These are phyloP conservation scores for Filobasidium floriforme DNA, from an alignment of 768 basidiomycete species.

Conservation along the genomic window DNA sequence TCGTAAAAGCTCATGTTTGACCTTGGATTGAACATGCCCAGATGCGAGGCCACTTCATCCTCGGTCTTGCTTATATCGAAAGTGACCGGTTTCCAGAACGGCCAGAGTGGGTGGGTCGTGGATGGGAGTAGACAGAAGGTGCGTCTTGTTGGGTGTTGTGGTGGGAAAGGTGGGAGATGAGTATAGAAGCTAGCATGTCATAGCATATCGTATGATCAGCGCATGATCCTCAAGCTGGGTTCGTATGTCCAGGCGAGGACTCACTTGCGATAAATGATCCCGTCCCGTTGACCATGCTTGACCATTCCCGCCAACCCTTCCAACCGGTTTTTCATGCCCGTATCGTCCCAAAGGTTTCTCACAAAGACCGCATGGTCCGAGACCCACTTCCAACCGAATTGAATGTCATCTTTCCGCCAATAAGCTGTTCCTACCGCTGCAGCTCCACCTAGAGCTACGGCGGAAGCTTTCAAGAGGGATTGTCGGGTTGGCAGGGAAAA, in stretches of 20 bases:
- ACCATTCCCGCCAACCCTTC: constrained; percentile 59
- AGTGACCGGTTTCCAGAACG: constrained; percentile 57
- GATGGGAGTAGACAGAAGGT: constrained; percentile 74
- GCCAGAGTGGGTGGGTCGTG: constrained; percentile 37
- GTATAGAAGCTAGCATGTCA: constrained; percentile 63
- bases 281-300: constrained; percentile 46
- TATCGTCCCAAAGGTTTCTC: constrained; percentile 73
- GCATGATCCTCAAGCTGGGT: neutral
- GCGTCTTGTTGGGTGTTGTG: constrained; percentile 53
- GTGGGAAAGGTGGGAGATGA: constrained; percentile 62
- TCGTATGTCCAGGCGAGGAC: constrained; percentile 34
- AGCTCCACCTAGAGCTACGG: constrained; percentile 60
- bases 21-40: constrained; percentile 71
- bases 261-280: constrained; percentile 66
- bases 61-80: constrained; percentile 47
- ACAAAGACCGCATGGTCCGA: constrained; percentile 87
- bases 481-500: constrained; percentile 17
- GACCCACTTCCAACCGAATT: constrained; percentile 63
- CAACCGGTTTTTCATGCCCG: constrained; percentile 56
- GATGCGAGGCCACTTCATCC: constrained; percentile 79
- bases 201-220: neutral
- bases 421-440: constrained; percentile 80
- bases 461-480: constrained; percentile 45
- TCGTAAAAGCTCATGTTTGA: constrained; percentile 87
- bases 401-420: constrained; percentile 68